Conservation (phyloP, 306 rosid species). For the Rosa rugosa region DNA sequence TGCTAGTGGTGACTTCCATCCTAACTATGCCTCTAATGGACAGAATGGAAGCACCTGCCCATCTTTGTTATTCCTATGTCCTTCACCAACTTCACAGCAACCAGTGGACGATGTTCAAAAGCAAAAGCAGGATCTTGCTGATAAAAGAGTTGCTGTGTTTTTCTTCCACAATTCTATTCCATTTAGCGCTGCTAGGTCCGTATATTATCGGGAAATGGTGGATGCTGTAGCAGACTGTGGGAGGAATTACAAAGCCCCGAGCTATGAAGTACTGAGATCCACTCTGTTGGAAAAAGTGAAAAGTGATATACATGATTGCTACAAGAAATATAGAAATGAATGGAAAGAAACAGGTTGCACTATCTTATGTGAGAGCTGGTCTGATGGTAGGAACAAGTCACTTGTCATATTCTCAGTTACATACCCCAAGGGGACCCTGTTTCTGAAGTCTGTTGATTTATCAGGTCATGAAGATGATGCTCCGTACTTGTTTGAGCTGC, state of each 20-base stretch:
- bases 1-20: slow-evolving; percentile 56
- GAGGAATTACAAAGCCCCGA: slow-evolving; percentile 70
- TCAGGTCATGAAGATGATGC: slow-evolving; percentile 57
- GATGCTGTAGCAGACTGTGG: slow-evolving; percentile 59
- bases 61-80: slow-evolving; percentile 41
- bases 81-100: slow-evolving; percentile 48
- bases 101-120: slow-evolving; percentile 45
- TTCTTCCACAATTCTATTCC: slow-evolving; percentile 66
- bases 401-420: slow-evolving; percentile 54
- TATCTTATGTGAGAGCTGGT: slow-evolving; percentile 60
- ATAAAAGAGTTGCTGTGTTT: slow-evolving; percentile 60
- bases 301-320: slow-evolving; percentile 44
- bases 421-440: slow-evolving; percentile 51
- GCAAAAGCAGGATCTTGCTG: slow-evolving; percentile 55
- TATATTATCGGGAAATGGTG: slow-evolving; percentile 70
- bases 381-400: slow-evolving; percentile 49
- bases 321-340: slow-evolving; percentile 51
- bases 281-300: slow-evolving; percentile 62
- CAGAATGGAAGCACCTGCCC: slow-evolving; percentile 60
- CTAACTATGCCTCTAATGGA: slow-evolving; percentile 52
- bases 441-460: slow-evolving; percentile 57
- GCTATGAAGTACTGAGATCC: slow-evolving; percentile 52
- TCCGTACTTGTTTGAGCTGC: slow-evolving; percentile 49
- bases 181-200: slow-evolving; percentile 59
- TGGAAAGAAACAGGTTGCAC: slow-evolving; percentile 78